These are phyloP conservation scores for Garcia nutans DNA, from an alignment of 345 rosid species.

Conservation along the genomic window DNA sequence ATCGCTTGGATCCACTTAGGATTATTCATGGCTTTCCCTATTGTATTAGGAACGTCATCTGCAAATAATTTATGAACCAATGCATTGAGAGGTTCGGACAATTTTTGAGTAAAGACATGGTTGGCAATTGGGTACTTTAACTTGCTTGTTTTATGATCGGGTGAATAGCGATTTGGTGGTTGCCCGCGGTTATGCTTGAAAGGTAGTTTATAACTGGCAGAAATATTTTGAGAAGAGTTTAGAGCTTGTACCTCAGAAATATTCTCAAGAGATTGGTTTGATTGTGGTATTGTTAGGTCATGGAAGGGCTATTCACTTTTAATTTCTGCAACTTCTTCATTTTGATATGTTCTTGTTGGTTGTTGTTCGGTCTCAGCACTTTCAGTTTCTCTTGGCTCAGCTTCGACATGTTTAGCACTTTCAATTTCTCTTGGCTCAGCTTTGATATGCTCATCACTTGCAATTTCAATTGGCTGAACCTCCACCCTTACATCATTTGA, in stretches of 20 bases:
- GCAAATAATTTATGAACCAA: no score
- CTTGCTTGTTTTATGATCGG: not conserved
- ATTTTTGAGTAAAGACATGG: not conserved
- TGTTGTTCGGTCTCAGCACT: no score
- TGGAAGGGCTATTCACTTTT: not conserved
- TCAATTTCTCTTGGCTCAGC: not conserved
- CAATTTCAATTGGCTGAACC: not conserved
- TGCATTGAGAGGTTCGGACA: not conserved
- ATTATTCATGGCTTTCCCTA: no score
- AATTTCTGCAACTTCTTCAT: not conserved
- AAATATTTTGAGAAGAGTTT: not conserved
- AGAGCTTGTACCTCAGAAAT: no score
- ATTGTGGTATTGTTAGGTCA: not conserved
- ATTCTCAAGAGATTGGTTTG: not conserved
- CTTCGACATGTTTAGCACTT: no score
- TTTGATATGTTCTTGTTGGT: not conserved
- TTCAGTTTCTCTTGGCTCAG: not conserved
- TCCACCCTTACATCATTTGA: not conserved
- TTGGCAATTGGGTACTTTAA: not conserved
- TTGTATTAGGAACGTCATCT: no score
- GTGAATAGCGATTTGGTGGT: constrained; percentile 4
- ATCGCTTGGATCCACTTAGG: no score
- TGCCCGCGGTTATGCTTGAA: not conserved
- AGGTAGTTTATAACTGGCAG: not conserved
- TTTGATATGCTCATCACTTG: no score